Base-by-base conservation (phyloP, 257 asterid genomes). In the Echites panduratus region DNA sequence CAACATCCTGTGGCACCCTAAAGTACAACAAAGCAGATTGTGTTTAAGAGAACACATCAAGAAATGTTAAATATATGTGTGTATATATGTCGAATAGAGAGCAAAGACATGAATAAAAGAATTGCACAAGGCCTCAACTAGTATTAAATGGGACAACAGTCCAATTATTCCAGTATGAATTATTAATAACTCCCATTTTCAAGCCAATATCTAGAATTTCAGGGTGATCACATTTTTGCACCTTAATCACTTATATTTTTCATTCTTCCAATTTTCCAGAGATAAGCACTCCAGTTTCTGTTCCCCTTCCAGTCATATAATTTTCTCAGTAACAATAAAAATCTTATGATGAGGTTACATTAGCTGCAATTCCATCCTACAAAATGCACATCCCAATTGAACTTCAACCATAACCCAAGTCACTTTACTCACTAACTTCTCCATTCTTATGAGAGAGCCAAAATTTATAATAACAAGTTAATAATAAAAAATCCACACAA, bases 1-100 rank as follows among this genome's bases (percentile, higher is more conserved):
- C 85, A 26, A 87, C 85, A 71, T 93, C 98, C 77, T 93, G 98
- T n/a, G 96, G 96, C 79, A 93, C 96, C 98, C 98, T 93, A 47
- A 61, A 70, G 57, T 35, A 72, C 63, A 47, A 52, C 44, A 80
- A 58, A 12, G 41, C 29, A 68, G 14, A 32, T 63, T 29, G 54
- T 11, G 43, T 45, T 75, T 26, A 71, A 20, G 12, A 5, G 14
- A 32, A 29, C 9, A 5, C 9, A 32, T 24, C 61, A 47, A 11
- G 56, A 48, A 48, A 66, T 58, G 24, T 17, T 41, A 13, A 27
- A 26, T n/a, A 17, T 32, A 32, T 32, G 38, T 32, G 38, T 32
- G 38, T 32, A 3, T 32, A 32, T 32, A 32, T 32, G 3, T 1
- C 38, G 7, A 29, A n/a, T 14, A 7, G 52, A 35, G 24, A 5